Conservation (phyloP, 2,329 filamentous ascomycete species). For the Mycosphaerelloides madeirae region DNA sequence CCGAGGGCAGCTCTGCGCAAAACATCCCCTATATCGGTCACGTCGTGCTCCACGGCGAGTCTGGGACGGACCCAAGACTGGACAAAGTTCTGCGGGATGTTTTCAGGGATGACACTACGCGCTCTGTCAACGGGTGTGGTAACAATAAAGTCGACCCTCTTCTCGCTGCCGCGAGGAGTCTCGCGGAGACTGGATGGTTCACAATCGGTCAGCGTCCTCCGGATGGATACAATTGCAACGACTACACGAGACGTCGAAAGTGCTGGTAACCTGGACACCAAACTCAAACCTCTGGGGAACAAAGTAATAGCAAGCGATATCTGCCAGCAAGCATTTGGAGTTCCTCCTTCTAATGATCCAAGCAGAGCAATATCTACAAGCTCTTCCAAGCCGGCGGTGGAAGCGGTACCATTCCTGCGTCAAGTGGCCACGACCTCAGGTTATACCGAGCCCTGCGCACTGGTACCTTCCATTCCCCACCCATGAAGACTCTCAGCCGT, state of each 20-base stretch:
- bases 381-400: too few relatives aligned
- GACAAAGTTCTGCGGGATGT: conserved; percentile 3
- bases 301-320: too few relatives aligned
- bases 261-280: conserved; percentile 1
- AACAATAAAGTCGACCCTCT: background rate
- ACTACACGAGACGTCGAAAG: conserved; percentile 2
- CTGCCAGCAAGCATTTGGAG: too few relatives aligned
- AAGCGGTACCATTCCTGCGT: too few relatives aligned
- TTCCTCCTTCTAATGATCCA: too few relatives aligned
- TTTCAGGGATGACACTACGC: background rate
- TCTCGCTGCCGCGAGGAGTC: conserved; percentile 1
- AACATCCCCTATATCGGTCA: background rate
- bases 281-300: too few relatives aligned
- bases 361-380: too few relatives aligned
- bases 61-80: background rate
- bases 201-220: conserved; percentile 1
- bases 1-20: conserved; percentile 1
- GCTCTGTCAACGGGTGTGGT: background rate
- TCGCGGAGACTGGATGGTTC: background rate
- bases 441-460: too few relatives aligned
- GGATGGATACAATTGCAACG: conserved; percentile 6
- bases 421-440: too few relatives aligned
- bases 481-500: too few relatives aligned
- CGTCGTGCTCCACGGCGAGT: conserved; percentile 4
- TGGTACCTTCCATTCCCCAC: too few relatives aligned